Evolutionary conservation across 371 early-diverging fungal genomes (phyloP).

Genomic region (Neoconidiobolus thromboides): DNA sequence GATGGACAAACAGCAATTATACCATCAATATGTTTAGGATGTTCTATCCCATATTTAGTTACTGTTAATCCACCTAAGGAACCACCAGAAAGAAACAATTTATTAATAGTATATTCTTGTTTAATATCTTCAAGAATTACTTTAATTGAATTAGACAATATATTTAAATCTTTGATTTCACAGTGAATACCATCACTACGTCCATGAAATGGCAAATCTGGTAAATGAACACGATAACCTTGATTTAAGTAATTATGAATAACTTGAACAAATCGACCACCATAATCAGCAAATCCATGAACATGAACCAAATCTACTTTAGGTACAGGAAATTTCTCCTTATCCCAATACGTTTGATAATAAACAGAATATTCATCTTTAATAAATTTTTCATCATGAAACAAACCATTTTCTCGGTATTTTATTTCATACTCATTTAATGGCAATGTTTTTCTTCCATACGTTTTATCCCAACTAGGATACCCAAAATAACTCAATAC

Average conservation of each 20-base stretch:
- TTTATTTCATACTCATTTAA: not conserved
- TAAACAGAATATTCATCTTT: not conserved
- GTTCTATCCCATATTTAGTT: no score
- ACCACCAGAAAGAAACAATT: not conserved
- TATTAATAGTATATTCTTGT: not conserved
- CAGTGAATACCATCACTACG: conserved; percentile 1
- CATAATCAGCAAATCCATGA: conserved; percentile 1
- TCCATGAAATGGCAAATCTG: conserved; percentile 4
- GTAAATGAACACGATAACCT: conserved; percentile 1
- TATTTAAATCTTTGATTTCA: not conserved
- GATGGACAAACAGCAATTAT: not conserved
- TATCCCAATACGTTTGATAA: not conserved
- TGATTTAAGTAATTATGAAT: not conserved
- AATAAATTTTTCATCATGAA: not conserved
- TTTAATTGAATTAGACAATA: not conserved
- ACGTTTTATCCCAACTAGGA: not conserved
- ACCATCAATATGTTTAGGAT: not conserved
- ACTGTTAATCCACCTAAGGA: not conserved
- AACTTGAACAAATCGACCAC: not conserved
- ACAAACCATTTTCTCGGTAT: not conserved
- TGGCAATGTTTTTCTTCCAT: not conserved
- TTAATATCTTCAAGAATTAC: not conserved
- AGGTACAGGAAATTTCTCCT: not conserved
- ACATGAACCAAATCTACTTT: conserved; percentile 1
- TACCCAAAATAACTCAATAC: not conserved